Conservation (phyloP, 2,329 filamentous ascomycete species). For the Colletotrichum sp. region DNA sequence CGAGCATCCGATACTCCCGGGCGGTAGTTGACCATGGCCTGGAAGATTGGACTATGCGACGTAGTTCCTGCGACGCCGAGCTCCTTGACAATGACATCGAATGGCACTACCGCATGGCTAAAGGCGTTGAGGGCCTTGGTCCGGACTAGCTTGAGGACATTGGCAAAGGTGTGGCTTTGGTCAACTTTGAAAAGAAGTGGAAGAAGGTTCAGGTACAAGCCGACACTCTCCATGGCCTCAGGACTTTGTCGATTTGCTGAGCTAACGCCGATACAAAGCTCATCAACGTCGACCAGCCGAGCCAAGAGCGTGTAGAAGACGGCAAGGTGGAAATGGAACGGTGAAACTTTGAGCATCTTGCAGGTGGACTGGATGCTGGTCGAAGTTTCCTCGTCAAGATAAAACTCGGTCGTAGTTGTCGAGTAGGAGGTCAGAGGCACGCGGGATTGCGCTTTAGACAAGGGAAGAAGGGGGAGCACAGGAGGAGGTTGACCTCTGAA, state of each 20-base stretch:
- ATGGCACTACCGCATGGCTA: conserved; percentile 48
- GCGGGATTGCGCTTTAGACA: not conserved
- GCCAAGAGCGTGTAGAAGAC: conserved; percentile 27
- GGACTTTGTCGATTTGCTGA: conserved; percentile 45
- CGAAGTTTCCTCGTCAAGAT: not conserved
- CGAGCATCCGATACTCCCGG: conserved; percentile 19
- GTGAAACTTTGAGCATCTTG: conserved; percentile 4
- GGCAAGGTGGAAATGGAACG: conserved; percentile 53
- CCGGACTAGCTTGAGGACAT: not conserved
- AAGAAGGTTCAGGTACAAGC: conserved; percentile 54
- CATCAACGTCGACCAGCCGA: conserved; percentile 20
- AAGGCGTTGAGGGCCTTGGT: conserved; percentile 38
- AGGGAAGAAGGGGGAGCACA: not conserved
- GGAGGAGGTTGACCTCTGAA: not conserved
- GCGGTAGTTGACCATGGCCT: conserved; percentile 42
- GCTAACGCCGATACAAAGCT: conserved; percentile 53
- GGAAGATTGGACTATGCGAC: conserved; percentile 51
- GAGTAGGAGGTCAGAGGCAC: not conserved
- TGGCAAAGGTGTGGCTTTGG: not conserved
- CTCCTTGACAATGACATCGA: conserved; percentile 51
- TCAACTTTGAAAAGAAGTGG: conserved; percentile 42
- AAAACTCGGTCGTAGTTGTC: not conserved
- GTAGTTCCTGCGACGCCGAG: conserved; percentile 44
- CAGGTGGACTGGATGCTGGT: not conserved
- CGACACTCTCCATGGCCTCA: conserved; percentile 40